A percentile compares a stretch with the other conserved stretches of the same genome.
phyloP scores from a whole-genome alignment of 2,329 filamentous ascomycete genomes.

The Fusarium kyushuense region DNA sequence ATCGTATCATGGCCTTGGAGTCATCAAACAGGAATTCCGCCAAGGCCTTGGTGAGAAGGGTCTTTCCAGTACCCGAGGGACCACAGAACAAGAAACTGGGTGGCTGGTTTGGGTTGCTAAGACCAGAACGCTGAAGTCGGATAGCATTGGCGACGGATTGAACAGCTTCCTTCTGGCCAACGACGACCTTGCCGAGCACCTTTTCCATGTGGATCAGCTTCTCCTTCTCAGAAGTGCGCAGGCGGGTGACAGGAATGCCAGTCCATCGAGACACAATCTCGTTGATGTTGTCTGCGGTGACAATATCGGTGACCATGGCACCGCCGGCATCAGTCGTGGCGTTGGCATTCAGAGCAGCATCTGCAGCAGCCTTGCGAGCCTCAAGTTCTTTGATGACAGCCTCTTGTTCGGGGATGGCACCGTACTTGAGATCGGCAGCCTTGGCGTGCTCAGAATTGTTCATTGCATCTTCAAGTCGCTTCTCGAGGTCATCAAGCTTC shows the following conservation, averaged over 20 bases:
- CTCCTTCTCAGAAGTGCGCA: constrained; percentile 96
- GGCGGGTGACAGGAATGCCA: constrained; percentile 94
- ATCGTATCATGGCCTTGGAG: constrained; percentile 95
- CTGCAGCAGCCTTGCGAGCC: constrained; percentile 80
- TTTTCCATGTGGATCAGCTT: constrained; percentile 98
- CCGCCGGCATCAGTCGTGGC: constrained; percentile 69
- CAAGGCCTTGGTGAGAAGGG: constrained; percentile 93
- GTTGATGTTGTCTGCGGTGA: constrained; percentile 98
- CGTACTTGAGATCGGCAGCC: constrained; percentile 95
- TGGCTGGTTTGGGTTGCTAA: constrained; percentile 95
- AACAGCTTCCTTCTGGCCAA: constrained; percentile 95
- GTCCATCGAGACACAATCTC: constrained; percentile 98
- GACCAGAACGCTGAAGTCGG: constrained; percentile 91
- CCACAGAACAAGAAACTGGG: constrained; percentile 99
- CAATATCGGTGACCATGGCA: constrained; percentile 89
- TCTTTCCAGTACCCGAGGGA: constrained; percentile 98
- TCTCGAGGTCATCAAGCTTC: constrained; percentile 91
- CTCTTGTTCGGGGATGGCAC: constrained; percentile 94
- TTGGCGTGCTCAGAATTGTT: constrained; percentile 85
- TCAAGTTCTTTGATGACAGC: constrained; percentile 84
- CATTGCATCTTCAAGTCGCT: constrained; percentile 94
- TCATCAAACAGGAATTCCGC: constrained; percentile 99
- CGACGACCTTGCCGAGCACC: constrained; percentile 83
- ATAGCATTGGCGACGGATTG: constrained; percentile 95
- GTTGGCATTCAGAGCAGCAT: constrained; percentile 72